A percentile compares a stretch with the other conserved stretches of the same genome.
These are phyloP conservation scores for Sugiyamaella lignohabitans DNA, from an alignment of 805 yeast species.

Conservation along the genomic window DNA sequence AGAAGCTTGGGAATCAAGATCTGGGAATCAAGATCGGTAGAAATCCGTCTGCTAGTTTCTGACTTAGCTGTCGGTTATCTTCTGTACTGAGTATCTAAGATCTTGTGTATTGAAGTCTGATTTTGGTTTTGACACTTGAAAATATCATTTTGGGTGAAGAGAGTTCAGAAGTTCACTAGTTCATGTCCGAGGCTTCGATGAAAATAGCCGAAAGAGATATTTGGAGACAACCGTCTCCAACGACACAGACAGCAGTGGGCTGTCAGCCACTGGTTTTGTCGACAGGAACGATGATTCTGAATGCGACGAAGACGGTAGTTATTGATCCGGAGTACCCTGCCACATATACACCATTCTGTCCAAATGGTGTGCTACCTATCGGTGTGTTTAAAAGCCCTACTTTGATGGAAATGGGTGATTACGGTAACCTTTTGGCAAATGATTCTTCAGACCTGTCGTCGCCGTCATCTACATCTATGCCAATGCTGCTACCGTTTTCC, in stretches of 20 bases:
- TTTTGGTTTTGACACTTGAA: too few species aligned
- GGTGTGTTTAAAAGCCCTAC: constrained; percentile 5
- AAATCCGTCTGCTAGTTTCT: too few species aligned
- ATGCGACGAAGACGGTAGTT: constrained; percentile 11
- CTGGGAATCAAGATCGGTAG: too few species aligned
- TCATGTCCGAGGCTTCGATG: neutral
- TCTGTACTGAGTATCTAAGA: too few species aligned
- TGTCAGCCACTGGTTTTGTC: constrained; percentile 12
- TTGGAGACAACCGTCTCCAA: constrained; percentile 12
- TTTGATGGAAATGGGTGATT: constrained; percentile 5
- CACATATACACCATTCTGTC: constrained; percentile 12
- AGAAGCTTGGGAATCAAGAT: too few species aligned
- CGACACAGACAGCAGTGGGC: constrained; percentile 10
- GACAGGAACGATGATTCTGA: constrained; percentile 13
- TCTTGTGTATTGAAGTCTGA: too few species aligned
- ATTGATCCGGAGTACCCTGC: constrained; percentile 5
- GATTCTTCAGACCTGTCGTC: neutral
- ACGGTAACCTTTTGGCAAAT: neutral
- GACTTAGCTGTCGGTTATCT: too few species aligned
- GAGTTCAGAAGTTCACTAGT: too few species aligned
- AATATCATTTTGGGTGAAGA: too few species aligned
- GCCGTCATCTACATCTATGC: neutral
- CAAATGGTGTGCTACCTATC: constrained; percentile 13
- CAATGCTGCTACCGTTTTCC: neutral
- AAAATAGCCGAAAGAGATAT: constrained; percentile 3